Evolutionary conservation across 495 filamentous ascomycete genomes (phyloP).

Genomic region (Amorphotheca resinae): DNA sequence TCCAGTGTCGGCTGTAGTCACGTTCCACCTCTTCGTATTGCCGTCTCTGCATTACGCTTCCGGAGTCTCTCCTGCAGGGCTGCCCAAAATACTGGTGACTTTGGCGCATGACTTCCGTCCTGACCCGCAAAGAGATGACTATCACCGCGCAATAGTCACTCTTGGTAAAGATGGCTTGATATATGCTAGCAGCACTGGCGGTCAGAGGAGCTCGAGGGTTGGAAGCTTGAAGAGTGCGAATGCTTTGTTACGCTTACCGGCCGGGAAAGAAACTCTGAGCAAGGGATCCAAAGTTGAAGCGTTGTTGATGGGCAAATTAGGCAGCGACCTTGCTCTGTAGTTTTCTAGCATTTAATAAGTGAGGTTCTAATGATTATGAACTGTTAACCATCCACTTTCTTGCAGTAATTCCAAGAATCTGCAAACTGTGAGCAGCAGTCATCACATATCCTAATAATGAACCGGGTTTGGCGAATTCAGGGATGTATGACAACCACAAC

Average conservation of each 20-base stretch:
- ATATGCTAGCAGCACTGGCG: conserved; percentile 72
- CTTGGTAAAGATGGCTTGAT: conserved; percentile 53
- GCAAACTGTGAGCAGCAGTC: no score
- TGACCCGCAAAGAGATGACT: conserved; percentile 70
- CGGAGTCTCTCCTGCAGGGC: conserved; percentile 46
- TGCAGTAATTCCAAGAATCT: no score
- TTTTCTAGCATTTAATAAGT: background rate
- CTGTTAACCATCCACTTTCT: no score
- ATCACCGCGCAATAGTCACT: conserved; percentile 63
- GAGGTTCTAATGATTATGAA: no score
- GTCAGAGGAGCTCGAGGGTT: conserved; percentile 78
- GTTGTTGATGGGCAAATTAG: conserved; percentile 19
- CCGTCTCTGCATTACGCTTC: conserved; percentile 67
- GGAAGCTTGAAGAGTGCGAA: conserved; percentile 84
- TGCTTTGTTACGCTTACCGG: conserved; percentile 65
- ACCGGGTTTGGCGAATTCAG: no score
- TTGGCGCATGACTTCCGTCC: conserved; percentile 58
- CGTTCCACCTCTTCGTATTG: conserved; percentile 86
- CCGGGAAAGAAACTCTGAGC: conserved; percentile 16
- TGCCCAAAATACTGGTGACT: conserved; percentile 59
- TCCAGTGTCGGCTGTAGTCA: conserved; percentile 84
- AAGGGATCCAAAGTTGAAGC: conserved; percentile 18
- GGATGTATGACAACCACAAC: no score
- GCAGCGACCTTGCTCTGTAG: conserved; percentile 15
- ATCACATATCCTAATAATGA: no score